A percentile compares a stretch with the other conserved stretches of the same genome.
Conservation (phyloP, 2,329 filamentous ascomycete genomes). For the Paecilomyces variotii region DNA sequence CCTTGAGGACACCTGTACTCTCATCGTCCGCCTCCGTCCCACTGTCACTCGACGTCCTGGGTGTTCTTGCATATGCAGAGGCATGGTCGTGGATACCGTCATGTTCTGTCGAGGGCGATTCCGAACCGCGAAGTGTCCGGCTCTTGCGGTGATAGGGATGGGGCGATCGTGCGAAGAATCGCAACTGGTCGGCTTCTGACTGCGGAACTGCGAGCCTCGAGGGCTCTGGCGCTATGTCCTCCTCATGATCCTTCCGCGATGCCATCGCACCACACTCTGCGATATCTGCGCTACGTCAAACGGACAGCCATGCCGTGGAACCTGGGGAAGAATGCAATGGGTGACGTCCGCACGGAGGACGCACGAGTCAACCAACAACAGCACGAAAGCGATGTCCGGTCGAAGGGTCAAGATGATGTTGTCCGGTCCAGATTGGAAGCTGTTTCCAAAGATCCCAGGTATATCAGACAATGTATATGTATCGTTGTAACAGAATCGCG, state of each 20-base stretch:
- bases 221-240: neutral
- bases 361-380: neutral
- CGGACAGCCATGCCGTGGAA: slow-evolving; percentile 20
- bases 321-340: slow-evolving; percentile 3
- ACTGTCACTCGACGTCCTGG: slow-evolving; percentile 68
- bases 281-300: slow-evolving; percentile 11
- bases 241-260: neutral
- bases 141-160: slow-evolving; percentile 55
- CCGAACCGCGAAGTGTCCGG: neutral
- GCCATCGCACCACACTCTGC: neutral
- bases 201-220: slow-evolving; percentile 8
- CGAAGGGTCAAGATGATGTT: neutral
- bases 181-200: slow-evolving; percentile 27
- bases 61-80: slow-evolving; percentile 38
- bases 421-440: neutral
- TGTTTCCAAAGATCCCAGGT: neutral
- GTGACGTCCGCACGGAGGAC: neutral
- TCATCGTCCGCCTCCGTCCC: slow-evolving; percentile 95
- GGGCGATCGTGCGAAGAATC: slow-evolving; percentile 53
- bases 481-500: neutral
- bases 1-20: slow-evolving; percentile 64
- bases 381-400: neutral
- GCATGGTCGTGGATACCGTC: slow-evolving; percentile 23
- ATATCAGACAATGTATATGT: neutral
- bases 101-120: slow-evolving; percentile 28